Evolutionary conservation across 2,329 filamentous ascomycete genomes (phyloP), one percentile per base, ranked within the genome.

Genomic region (Didymella exigua): DNA sequence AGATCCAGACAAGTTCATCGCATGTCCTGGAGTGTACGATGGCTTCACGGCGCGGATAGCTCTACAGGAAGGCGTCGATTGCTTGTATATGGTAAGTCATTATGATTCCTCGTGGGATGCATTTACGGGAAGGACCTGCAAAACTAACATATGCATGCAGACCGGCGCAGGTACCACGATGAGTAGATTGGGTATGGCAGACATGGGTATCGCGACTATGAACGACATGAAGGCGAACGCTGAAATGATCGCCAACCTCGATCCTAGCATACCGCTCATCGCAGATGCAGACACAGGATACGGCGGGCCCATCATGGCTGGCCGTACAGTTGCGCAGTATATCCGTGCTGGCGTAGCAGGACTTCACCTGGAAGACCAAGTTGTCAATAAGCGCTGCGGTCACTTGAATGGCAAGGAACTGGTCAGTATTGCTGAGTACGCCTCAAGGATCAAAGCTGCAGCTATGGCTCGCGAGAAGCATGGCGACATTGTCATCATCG

Each of bases 1-100:
- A 5, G 66, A 74, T 49, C 58, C 62, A 6, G 61, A 68, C 0
- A 72, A 74, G 62, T 41, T 75, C 31, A 66, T 89, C 33, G 79
- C 87, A 2, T 85, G 82, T 46, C 86, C 86, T 0, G 86, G 87
- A 27, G 86, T 89, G 2, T 88, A 88, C 66, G 87, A 90, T 77
- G 87, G 87, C 11, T 81, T 88, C 49, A 85, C 84, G 2, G 86
- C 87, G 0, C 78, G 86, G 1, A 82, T 89, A 52, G 86, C 86
- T 1, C 77, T 88, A 19, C 76, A 79, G 36, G 77, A 84, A n/a
- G 86, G 86, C 5, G 88, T 88, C 55, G 82, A 88, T 41, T 82
- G 79, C 51, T 69, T 89, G 33, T 89, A 89, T 75, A 89, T 89
- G 86, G 86, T 87, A 74, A 38, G 77, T 37, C 19, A 10, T 33